Evolutionary conservation across 1,139 yeast species (phyloP).

Genomic region (Meyerozyma guilliermondii): DNA sequence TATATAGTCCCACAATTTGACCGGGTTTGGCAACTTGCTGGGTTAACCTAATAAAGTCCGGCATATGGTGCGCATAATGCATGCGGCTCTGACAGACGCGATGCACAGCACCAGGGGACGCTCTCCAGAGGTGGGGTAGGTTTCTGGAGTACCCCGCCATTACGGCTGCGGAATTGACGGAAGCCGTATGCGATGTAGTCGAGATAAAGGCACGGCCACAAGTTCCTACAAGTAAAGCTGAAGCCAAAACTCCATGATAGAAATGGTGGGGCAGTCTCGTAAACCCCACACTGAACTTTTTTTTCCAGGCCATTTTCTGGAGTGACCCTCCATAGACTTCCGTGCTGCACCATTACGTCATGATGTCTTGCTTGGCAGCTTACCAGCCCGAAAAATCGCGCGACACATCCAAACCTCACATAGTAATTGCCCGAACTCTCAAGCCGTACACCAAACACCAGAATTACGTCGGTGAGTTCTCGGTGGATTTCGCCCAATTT

Average conservation of each 20-base stretch:
- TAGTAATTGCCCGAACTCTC: background rate
- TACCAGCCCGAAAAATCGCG: constrained; percentile 1
- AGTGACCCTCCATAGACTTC: background rate
- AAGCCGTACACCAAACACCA: background rate
- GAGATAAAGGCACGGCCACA: no score
- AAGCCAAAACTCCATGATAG: no score
- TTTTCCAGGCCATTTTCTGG: background rate
- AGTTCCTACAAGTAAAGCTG: no score
- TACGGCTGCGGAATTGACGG: background rate
- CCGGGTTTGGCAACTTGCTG: background rate
- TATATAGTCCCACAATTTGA: background rate
- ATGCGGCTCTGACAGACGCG: background rate
- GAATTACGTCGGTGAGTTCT: background rate
- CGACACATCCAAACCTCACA: background rate
- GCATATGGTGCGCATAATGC: background rate
- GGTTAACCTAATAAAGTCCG: background rate
- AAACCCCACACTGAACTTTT: background rate
- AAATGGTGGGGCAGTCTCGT: background rate
- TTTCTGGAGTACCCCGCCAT: background rate
- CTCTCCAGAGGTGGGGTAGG: background rate
- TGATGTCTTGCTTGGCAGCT: background rate
- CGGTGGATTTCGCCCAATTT: background rate
- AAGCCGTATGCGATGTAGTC: no score
- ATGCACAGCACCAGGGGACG: background rate
- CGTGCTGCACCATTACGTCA: background rate